A percentile compares a stretch with the other conserved stretches of the same genome.
phyloP scores from a whole-genome alignment of 441 rosid species.

The Biscutella laevigata region DNA sequence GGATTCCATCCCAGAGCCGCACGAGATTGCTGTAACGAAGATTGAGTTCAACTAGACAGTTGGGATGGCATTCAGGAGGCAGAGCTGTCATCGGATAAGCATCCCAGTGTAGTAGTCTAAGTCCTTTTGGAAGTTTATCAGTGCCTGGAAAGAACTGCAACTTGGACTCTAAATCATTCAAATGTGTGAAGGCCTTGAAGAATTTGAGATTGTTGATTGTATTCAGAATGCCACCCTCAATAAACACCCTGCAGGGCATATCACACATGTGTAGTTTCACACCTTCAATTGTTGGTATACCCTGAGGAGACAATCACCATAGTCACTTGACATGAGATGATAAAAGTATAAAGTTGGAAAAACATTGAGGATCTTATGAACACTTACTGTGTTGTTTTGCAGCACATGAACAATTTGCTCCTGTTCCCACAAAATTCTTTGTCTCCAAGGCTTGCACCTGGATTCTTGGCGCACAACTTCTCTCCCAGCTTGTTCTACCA shows the following conservation, averaged over 20 bases:
- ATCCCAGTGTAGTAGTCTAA: slow-evolving; percentile 16
- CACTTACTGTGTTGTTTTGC: not conserved
- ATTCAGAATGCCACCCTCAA: not conserved
- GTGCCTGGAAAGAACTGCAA: not conserved
- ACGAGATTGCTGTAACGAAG: slow-evolving; percentile 16
- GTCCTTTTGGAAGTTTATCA: not conserved
- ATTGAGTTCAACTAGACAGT: slow-evolving; percentile 7
- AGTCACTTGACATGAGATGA: not conserved
- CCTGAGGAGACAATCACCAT: not conserved
- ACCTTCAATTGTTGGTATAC: not conserved
- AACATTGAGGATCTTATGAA: not conserved
- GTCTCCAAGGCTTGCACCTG: not conserved
- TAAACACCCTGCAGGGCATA: not conserved
- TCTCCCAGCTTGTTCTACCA: slow-evolving; percentile 24
- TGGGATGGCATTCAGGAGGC: not conserved
- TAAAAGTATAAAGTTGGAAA: not conserved
- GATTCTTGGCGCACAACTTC: slow-evolving; percentile 20
- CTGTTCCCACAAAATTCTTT: slow-evolving; percentile 8
- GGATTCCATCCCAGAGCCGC: not conserved
- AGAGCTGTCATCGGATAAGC: slow-evolving; percentile 6
- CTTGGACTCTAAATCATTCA: not conserved
- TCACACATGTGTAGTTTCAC: slow-evolving; percentile 11
- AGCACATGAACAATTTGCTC: not conserved
- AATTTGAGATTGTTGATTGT: slow-evolving; percentile 2
- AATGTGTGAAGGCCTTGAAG: slow-evolving; percentile 8